Percentiles rank a stretch among this genome's conserved stretches.
Evolutionary conservation across 495 filamentous ascomycete genomes (phyloP).

Genomic region (Neurospora sp.): DNA sequence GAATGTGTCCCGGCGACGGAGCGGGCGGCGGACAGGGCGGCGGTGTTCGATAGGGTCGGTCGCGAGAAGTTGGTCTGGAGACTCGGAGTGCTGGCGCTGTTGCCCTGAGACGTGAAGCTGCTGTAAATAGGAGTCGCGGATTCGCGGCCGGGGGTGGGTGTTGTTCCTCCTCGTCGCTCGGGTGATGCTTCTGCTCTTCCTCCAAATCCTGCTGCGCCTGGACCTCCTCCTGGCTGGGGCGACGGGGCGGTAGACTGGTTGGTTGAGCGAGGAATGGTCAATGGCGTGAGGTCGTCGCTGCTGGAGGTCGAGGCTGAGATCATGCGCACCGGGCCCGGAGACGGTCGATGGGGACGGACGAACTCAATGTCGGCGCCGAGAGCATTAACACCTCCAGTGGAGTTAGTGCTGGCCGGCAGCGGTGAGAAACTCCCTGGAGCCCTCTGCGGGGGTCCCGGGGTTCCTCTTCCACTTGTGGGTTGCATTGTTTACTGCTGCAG

Average conservation of each 20-base stretch:
- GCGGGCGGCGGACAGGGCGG: conserved; percentile 26
- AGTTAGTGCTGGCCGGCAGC: conserved; percentile 21
- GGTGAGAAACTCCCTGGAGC: conserved; percentile 48
- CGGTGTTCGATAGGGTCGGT: conserved; percentile 25
- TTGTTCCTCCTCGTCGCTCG: conserved; percentile 24
- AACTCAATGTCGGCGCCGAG: not conserved
- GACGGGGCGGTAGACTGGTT: not conserved
- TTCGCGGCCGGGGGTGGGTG: conserved; percentile 14
- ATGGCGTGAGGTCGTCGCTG: not conserved
- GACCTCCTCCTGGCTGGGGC: not conserved
- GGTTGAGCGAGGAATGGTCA: not conserved
- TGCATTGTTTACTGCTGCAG: conserved; percentile 31
- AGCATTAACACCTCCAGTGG: not conserved
- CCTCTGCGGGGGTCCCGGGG: conserved; percentile 26
- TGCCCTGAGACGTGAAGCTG: conserved; percentile 20
- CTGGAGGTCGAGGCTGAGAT: not conserved
- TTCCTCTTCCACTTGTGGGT: conserved; percentile 27
- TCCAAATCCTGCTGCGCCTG: conserved; percentile 9
- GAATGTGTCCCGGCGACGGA: conserved; percentile 22
- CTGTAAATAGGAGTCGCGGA: conserved; percentile 25
- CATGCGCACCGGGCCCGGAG: not conserved
- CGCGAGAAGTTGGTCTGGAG: conserved; percentile 48
- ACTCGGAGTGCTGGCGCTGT: conserved; percentile 18
- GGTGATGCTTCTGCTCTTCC: conserved; percentile 28
- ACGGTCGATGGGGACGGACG: not conserved